These are phyloP conservation scores for Anaeromyces robustus DNA, from an alignment of 192 early-diverging fungal genomes.

Conservation along the genomic window DNA sequence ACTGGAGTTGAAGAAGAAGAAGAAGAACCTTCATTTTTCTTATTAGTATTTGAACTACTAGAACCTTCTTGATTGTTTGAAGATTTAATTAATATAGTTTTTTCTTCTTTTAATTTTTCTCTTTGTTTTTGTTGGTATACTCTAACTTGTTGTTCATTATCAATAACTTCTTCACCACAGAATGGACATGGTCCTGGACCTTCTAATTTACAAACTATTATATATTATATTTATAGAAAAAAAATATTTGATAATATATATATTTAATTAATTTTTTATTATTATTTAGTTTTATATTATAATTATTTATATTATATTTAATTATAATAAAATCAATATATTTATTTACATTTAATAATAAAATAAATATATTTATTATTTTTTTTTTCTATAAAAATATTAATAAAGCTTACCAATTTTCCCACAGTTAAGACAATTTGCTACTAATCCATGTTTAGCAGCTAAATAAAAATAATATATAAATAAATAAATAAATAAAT, in stretches of 20 bases:
- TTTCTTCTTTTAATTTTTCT: background rate
- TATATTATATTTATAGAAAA: too few species aligned
- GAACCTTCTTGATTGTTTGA: background rate
- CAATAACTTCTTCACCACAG: background rate
- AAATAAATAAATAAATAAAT: too few species aligned
- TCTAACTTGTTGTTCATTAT: background rate
- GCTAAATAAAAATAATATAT: background rate
- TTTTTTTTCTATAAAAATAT: too few species aligned
- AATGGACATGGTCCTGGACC: background rate
- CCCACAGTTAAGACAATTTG: background rate
- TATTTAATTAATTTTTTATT: too few species aligned
- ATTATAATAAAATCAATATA: too few species aligned
- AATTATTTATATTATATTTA: too few species aligned
- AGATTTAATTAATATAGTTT: background rate
- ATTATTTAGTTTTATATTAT: too few species aligned
- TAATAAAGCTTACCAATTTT: background rate
- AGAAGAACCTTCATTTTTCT: background rate
- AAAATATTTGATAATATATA: too few species aligned
- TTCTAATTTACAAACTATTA: background rate
- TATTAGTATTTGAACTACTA: background rate
- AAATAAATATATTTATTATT: too few species aligned
- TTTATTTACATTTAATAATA: too few species aligned
- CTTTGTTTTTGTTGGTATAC: background rate
- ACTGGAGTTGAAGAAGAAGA: background rate
- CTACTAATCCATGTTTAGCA: background rate